Conservation (phyloP, 2,329 filamentous ascomycete genomes). For the Dactylellina sp. region DNA sequence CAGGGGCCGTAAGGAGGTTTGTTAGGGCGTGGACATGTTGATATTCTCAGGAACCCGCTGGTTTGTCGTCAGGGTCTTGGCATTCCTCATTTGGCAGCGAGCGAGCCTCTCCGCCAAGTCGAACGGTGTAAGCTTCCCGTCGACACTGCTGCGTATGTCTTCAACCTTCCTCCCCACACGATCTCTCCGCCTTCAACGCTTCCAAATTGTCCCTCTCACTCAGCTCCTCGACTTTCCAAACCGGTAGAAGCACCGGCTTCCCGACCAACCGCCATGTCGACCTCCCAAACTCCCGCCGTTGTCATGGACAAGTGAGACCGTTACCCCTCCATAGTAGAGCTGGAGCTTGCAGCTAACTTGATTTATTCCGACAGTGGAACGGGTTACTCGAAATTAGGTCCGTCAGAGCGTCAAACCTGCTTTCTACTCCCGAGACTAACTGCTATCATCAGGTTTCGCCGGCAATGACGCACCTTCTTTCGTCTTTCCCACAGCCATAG, state of each 20-base stretch:
- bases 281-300: conserved; percentile 96
- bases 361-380: conserved; percentile 78
- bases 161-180: conserved; percentile 30
- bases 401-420: conserved; percentile 61
- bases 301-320: conserved; percentile 99
- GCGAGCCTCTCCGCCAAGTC: conserved; percentile 6
- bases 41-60: too few species aligned
- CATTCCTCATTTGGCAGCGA: neutral
- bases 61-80: conserved; percentile 10
- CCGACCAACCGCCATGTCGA: conserved; percentile 75
- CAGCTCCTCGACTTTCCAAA: neutral
- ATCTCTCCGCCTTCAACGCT: conserved; percentile 24
- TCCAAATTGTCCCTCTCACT: neutral
- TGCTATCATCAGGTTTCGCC: conserved; percentile 79
- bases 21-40: too few species aligned
- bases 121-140: conserved; percentile 17
- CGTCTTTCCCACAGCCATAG: conserved; percentile 98
- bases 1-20: too few species aligned
- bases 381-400: conserved; percentile 98
- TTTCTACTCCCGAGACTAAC: conserved; percentile 7
- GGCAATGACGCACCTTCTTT: conserved; percentile 99
- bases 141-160: neutral
- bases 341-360: conserved; percentile 42
- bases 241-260: conserved; percentile 41
- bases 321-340: conserved; percentile 61